These are phyloP conservation scores for Cenchrus fungigraminus DNA, from an alignment of 176 grass and related monocot species.

Conservation along the genomic window DNA sequence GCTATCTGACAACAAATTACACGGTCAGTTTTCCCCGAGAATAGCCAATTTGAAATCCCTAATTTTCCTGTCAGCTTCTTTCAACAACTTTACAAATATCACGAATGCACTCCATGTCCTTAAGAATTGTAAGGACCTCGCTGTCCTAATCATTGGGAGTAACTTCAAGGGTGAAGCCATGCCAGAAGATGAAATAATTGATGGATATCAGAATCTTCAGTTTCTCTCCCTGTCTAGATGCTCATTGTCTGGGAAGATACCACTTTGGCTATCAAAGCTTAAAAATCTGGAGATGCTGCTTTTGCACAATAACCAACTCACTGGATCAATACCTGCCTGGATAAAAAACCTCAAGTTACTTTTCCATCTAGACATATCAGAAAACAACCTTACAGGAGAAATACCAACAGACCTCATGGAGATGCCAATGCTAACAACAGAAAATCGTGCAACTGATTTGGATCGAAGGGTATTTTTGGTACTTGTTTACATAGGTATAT, in stretches of 20 bases:
- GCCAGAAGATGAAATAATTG: neutral
- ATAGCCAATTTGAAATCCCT: constrained; percentile 28
- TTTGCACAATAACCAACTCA: neutral
- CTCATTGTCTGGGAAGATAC: constrained; percentile 29
- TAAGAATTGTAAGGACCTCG: neutral
- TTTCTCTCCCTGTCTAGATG: neutral
- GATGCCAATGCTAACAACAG: constrained; percentile 12
- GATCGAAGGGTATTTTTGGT: neutral
- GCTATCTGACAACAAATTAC: neutral
- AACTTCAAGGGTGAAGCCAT: constrained; percentile 31
- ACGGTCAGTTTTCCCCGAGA: constrained; percentile 18
- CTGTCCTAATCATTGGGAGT: neutral
- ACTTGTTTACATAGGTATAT: neutral
- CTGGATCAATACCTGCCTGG: constrained; percentile 28
- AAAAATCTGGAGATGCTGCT: constrained; percentile 9
- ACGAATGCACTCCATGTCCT: constrained; percentile 22
- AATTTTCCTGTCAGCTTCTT: neutral
- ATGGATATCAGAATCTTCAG: constrained; percentile 43
- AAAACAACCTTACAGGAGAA: constrained; percentile 23
- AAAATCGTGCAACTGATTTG: neutral
- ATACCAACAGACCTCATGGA: constrained; percentile 11
- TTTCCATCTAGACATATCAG: constrained; percentile 33
- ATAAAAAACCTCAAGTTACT: neutral
- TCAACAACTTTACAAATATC: constrained; percentile 30
- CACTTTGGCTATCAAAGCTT: constrained; percentile 46